These are phyloP conservation scores for Alternaria viburni DNA, from an alignment of 2,329 filamentous ascomycete genomes.

Conservation along the genomic window DNA sequence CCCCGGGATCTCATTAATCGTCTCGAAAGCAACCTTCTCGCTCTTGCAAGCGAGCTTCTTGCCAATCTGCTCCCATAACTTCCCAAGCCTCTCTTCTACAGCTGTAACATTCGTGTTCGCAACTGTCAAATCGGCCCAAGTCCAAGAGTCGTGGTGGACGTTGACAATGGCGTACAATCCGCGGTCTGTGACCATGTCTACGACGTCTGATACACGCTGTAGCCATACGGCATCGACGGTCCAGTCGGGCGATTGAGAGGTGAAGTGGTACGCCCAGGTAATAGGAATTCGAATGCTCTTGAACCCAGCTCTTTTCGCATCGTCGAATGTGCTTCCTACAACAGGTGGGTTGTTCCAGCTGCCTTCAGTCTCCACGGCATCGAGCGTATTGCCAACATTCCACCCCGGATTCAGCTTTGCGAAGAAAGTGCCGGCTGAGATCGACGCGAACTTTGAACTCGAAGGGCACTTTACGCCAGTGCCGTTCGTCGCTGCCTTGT, in stretches of 20 bases:
- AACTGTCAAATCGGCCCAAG: conserved; percentile 62
- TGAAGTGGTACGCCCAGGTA: conserved; percentile 65
- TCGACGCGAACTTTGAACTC: conserved; percentile 51
- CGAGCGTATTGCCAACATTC: conserved; percentile 68
- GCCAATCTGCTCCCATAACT: conserved; percentile 65
- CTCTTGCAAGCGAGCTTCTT: conserved; percentile 62
- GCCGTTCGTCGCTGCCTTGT: conserved; percentile 13
- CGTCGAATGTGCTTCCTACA: conserved; percentile 57
- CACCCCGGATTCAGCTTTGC: conserved; percentile 61
- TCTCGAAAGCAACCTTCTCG: conserved; percentile 62
- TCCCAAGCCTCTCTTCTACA: conserved; percentile 64
- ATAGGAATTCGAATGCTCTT: conserved; percentile 66
- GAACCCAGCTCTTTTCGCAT: conserved; percentile 62
- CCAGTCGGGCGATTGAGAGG: conserved; percentile 58
- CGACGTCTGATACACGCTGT: conserved; percentile 63
- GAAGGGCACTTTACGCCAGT: conserved; percentile 43
- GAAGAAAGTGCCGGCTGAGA: conserved; percentile 57
- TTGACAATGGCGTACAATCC: conserved; percentile 63
- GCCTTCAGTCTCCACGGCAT: conserved; percentile 62
- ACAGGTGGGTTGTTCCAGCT: conserved; percentile 66
- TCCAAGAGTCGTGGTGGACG: conserved; percentile 66
- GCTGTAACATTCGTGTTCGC: conserved; percentile 55
- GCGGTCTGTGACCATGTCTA: conserved; percentile 61
- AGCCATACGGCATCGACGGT: conserved; percentile 63
- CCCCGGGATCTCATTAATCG: conserved; percentile 66